Evolutionary conservation across 371 early-diverging fungal species (phyloP).

Genomic region (Lichtheimia hyalospora): DNA sequence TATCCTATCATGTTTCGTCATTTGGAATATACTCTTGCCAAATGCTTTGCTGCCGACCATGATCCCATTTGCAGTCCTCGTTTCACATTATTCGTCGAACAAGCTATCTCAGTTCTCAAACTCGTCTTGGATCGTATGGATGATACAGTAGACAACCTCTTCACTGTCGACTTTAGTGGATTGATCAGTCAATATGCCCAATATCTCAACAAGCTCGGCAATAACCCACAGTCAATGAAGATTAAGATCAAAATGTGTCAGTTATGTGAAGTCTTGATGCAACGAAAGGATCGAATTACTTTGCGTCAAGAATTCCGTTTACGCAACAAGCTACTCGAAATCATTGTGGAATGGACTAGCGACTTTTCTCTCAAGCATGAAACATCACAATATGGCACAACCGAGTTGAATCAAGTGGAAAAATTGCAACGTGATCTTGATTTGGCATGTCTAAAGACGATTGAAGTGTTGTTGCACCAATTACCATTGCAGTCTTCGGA

Average conservation of each 20-base stretch:
- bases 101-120: constrained; percentile 84
- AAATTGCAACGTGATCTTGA: constrained; percentile 83
- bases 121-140: constrained; percentile 82
- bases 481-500: constrained; percentile 84
- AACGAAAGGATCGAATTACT: constrained; percentile 76
- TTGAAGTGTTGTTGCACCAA: constrained; percentile 77
- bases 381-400: constrained; percentile 27
- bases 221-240: constrained; percentile 62
- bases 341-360: constrained; percentile 86
- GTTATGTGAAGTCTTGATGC: constrained; percentile 79
- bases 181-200: constrained; percentile 76
- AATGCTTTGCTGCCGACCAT: constrained; percentile 77
- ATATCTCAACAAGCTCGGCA: constrained; percentile 77
- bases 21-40: constrained; percentile 69
- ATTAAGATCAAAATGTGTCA: constrained; percentile 88
- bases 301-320: constrained; percentile 86
- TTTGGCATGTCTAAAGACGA: constrained; percentile 79
- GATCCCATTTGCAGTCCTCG: constrained; percentile 77
- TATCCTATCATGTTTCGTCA: constrained; percentile 86
- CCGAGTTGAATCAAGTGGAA: constrained; percentile 44
- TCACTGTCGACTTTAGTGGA: constrained; percentile 80
- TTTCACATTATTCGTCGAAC: constrained; percentile 88
- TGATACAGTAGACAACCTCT: constrained; percentile 63
- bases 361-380: constrained; percentile 64
- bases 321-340: constrained; percentile 81